Base-by-base conservation (phyloP, 1,284 basidiomycete species). In the Irpex rosettiformis region DNA sequence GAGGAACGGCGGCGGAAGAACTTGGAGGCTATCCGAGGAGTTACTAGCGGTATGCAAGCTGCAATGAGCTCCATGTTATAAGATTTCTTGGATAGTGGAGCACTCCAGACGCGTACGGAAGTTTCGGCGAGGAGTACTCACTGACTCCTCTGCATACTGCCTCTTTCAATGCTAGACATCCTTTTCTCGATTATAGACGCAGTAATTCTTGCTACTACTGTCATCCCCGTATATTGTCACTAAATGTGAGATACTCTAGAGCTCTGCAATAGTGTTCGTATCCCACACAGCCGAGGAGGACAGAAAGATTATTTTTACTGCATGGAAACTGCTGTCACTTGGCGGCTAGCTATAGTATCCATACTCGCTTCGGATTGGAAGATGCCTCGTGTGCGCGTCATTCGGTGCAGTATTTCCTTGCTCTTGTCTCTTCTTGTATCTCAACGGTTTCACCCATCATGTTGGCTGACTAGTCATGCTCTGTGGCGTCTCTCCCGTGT, bases 11-110 rank as follows among this genome's bases (percentile, higher is more conserved):
- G 80, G 56, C 72, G 64, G 64, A 72, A 68, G 55, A 78, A 80
- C 52, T 60, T 84, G 59, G 72, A 71, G 58, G 65, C 72, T 7
- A 65, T 86, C 25, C 72, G 77, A 21, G 69, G 70, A 4, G 65
- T 85, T 54, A 70, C 74, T 60, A 61, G 62, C 54, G 79, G 82
- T 2, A 70, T 84, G 69, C 79, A 83, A 62, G 75, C 69, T 43
- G 70, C 70, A 30, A 64, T 67, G 57, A 59, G 51, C 4, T 33
- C 65, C 22, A 51, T 51, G 22, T 25, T 48, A 37, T 37, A 37
- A 16, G 10, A 11, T 37, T 37, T 37, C 33, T 37, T 37, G 33
- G 33, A 37, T 37, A 37, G 33, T 37, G 33, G 16, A 8, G 33
- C 33, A 16, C 33, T 11, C 16, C 16, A 37, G 4, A 37, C 33